Conservation (phyloP, 129 eudicot species). For the Logfia minima region DNA sequence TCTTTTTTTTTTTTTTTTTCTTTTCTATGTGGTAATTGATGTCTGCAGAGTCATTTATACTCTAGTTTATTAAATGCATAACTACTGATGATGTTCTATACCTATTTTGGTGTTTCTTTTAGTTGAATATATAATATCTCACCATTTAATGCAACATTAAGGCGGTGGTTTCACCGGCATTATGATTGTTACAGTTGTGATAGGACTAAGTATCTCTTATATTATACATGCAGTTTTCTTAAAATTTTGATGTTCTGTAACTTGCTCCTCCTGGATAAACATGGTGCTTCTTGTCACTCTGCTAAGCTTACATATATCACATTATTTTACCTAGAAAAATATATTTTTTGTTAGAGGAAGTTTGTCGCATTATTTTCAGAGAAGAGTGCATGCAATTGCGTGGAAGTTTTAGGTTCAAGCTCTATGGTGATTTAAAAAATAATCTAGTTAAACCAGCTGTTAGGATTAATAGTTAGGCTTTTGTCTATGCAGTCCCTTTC, state of each 20-base stretch:
- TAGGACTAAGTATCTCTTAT: background rate
- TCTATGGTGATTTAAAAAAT: background rate
- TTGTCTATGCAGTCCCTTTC: background rate
- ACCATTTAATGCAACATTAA: background rate
- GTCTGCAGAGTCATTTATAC: background rate
- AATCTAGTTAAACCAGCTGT: background rate
- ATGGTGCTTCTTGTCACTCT: background rate
- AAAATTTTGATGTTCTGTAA: no score
- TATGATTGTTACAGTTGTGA: background rate
- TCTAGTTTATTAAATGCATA: background rate
- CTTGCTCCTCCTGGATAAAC: no score
- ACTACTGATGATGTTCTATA: background rate
- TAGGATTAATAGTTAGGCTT: background rate
- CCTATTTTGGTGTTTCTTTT: background rate
- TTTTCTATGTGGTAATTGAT: background rate
- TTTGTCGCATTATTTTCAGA: background rate
- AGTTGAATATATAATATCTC: background rate
- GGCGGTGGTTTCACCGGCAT: background rate
- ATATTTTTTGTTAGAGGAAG: background rate
- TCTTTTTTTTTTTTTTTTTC: slow-evolving; percentile 3
- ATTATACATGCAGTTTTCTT: no score
- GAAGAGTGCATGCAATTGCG: background rate
- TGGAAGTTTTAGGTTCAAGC: background rate
- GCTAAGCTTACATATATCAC: background rate
- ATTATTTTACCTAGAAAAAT: no score